Evolutionary conservation across 2,329 filamentous ascomycete genomes (phyloP).

Genomic region (Rhinocladiella similis): DNA sequence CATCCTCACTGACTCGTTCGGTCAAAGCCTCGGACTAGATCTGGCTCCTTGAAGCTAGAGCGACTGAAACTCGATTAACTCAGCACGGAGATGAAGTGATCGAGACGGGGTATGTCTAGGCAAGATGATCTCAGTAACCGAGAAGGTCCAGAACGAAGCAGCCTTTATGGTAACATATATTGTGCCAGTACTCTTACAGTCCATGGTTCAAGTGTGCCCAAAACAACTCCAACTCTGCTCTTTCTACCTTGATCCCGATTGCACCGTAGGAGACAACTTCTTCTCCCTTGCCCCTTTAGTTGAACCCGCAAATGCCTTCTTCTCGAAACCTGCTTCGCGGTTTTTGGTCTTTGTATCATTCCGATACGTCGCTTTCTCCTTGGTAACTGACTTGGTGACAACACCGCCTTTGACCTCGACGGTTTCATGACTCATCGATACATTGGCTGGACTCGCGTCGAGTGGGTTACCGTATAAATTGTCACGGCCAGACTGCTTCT

Average conservation of each 20-base stretch:
- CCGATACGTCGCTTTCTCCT: neutral
- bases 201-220: too few species aligned
- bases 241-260: slow-evolving; percentile 2
- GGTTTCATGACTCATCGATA: slow-evolving; percentile 4
- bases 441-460: slow-evolving; percentile 15
- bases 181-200: neutral
- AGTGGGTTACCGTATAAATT: slow-evolving; percentile 13
- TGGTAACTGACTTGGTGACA: neutral
- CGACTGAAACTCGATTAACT: too few species aligned
- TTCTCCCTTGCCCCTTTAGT: slow-evolving; percentile 2
- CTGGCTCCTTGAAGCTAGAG: too few species aligned
- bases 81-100: too few species aligned
- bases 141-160: neutral
- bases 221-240: neutral
- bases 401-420: slow-evolving; percentile 1
- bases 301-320: slow-evolving; percentile 7
- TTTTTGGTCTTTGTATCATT: neutral
- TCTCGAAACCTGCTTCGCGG: slow-evolving; percentile 2
- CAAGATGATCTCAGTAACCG: too few species aligned
- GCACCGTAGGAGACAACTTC: neutral
- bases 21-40: too few species aligned
- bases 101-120: too few species aligned
- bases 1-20: too few species aligned
- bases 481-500: neutral
- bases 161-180: neutral